A percentile compares a stretch with the other conserved stretches of the same genome.
These are phyloP conservation scores for Lecanicillium sp. DNA, from an alignment of 2,329 filamentous ascomycete genomes.

Conservation along the genomic window DNA sequence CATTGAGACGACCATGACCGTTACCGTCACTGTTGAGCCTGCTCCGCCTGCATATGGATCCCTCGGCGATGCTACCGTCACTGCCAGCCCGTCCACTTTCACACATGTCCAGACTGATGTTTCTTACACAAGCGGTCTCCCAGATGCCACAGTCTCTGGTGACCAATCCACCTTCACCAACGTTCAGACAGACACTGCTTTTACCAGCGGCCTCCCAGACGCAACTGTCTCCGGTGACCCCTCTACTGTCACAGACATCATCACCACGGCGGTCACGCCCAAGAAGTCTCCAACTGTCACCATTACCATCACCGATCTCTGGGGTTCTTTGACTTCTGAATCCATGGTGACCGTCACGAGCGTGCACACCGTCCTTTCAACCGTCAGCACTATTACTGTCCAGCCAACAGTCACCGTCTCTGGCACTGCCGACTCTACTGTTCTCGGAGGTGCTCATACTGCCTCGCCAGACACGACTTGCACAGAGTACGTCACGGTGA, in stretches of 20 bases:
- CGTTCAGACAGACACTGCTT: constrained; percentile 14
- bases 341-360: constrained; percentile 18
- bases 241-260: constrained; percentile 21
- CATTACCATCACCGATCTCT: constrained; percentile 23
- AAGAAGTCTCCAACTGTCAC: constrained; percentile 10
- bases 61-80: constrained; percentile 3
- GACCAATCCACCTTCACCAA: constrained; percentile 17
- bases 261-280: constrained; percentile 10
- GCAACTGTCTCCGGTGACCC: constrained; percentile 21
- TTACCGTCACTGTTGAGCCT: constrained; percentile 15
- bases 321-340: constrained; percentile 9
- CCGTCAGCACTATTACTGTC: constrained; percentile 14
- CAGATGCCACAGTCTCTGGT: constrained; percentile 17
- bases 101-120: constrained; percentile 4
- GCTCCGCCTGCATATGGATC: not conserved
- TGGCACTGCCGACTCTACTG: constrained; percentile 4
- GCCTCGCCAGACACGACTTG: constrained; percentile 14
- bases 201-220: constrained; percentile 22
- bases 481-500: constrained; percentile 24
- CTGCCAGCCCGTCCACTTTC: constrained; percentile 2
- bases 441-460: constrained; percentile 6
- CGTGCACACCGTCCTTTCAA: constrained; percentile 17
- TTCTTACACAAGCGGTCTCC: constrained; percentile 6
- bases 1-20: constrained; percentile 7
- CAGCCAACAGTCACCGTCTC: constrained; percentile 15